These are phyloP conservation scores for Penicillium daleae DNA, from an alignment of 495 filamentous ascomycete species.

Conservation along the genomic window DNA sequence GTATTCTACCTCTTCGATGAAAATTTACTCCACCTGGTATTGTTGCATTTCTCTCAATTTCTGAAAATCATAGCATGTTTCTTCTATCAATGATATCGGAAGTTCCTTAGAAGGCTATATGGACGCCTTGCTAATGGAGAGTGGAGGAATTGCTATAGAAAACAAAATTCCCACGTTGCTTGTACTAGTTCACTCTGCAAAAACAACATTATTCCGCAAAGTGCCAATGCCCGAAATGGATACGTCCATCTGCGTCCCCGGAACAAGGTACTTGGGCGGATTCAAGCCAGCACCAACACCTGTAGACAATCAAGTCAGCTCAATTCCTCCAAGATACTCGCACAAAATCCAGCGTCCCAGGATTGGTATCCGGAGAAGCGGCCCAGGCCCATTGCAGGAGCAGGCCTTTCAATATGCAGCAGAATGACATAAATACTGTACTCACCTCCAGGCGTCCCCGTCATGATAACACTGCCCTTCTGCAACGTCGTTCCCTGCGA, in stretches of 20 bases:
- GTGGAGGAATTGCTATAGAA: no score
- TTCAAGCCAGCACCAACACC: constrained; percentile 26
- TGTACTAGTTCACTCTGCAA: constrained; percentile 6
- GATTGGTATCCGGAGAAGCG: no score
- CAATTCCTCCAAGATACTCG: not conserved
- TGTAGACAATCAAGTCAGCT: not conserved
- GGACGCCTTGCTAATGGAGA: no score
- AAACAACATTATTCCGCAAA: constrained; percentile 35
- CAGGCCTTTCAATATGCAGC: no score
- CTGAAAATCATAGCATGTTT: no score
- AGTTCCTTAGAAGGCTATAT: not conserved
- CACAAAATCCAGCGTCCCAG: not conserved
- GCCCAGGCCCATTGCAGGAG: no score
- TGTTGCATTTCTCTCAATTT: not conserved
- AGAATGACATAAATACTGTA: constrained; percentile 3
- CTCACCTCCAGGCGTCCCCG: constrained; percentile 60
- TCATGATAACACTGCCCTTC: constrained; percentile 77
- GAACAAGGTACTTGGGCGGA: constrained; percentile 38
- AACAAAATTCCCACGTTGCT: no score
- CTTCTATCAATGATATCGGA: not conserved
- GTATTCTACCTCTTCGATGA: no score
- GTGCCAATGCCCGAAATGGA: constrained; percentile 41
- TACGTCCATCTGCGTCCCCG: constrained; percentile 46
- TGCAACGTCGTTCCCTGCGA: constrained; percentile 71
- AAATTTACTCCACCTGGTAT: no score